phyloP scores from a whole-genome alignment of 73 alveolate species.

The Urostyla sp. region DNA sequence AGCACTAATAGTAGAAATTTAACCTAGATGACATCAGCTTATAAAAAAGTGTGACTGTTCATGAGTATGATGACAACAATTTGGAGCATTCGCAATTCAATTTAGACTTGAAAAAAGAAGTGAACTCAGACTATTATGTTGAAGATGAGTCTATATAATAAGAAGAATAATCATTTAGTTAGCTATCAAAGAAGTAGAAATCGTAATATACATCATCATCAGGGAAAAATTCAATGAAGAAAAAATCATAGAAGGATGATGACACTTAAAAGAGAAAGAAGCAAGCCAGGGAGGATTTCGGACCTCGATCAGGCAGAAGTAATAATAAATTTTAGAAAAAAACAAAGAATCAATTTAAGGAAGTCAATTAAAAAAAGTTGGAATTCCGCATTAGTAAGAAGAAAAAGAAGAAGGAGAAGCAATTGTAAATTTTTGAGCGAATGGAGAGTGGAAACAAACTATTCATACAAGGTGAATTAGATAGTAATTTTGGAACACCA shows the following conservation, averaged over 20 bases:
- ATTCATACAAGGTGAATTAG: slow-evolving; percentile 7
- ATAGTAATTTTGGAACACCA: not conserved
- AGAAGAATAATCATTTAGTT: not conserved
- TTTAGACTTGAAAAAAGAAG: not conserved
- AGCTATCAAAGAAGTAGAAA: not conserved
- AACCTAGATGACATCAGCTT: no score
- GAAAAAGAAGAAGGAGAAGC: slow-evolving; percentile 30
- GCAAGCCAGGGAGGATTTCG: not conserved
- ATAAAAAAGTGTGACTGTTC: no score
- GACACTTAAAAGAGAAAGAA: not conserved
- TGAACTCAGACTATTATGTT: not conserved
- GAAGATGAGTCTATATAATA: no score
- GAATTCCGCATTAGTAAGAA: not conserved
- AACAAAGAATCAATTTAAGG: slow-evolving; percentile 35
- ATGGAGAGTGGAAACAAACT: no score
- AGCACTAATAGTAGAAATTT: no score
- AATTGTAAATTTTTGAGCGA: not conserved
- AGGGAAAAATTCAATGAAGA: not conserved
- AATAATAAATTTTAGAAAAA: slow-evolving; percentile 13
- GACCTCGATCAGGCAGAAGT: slow-evolving; percentile 22
- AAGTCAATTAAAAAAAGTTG: slow-evolving; percentile 10
- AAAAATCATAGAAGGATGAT: slow-evolving; percentile 23
- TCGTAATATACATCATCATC: not conserved
- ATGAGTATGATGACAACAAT: not conserved
- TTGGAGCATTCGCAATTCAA: not conserved